Evolutionary conservation across 1,139 yeast species (phyloP).

Genomic region (Suhomyces taliae): DNA sequence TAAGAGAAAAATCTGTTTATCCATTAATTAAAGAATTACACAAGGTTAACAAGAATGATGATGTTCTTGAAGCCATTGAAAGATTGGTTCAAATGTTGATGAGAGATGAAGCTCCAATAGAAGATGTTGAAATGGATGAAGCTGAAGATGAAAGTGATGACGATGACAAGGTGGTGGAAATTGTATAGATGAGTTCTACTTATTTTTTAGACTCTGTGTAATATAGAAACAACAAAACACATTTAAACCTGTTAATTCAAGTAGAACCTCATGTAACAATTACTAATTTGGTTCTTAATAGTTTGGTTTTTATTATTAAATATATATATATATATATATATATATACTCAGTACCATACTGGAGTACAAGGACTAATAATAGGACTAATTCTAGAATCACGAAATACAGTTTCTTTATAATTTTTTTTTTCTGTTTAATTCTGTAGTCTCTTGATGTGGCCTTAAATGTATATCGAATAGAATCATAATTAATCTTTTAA

Average conservation of each 20-base stretch:
- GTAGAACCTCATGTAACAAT: too few relatives aligned
- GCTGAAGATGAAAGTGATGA: constrained; percentile 30
- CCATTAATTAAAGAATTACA: constrained; percentile 84
- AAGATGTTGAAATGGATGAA: constrained; percentile 22
- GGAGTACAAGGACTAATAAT: too few relatives aligned
- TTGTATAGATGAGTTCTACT: constrained; percentile 30
- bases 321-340: not conserved
- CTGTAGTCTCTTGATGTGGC: too few relatives aligned
- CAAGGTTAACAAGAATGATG: constrained; percentile 60
- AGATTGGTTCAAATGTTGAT: constrained; percentile 80
- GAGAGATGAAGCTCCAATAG: constrained; percentile 75
- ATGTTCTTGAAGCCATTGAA: constrained; percentile 67
- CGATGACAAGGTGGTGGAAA: constrained; percentile 52
- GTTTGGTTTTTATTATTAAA: too few relatives aligned
- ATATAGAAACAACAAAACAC: too few relatives aligned
- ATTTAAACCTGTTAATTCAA: too few relatives aligned
- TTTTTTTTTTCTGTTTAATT: too few relatives aligned
- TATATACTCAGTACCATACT: too few relatives aligned
- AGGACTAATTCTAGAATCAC: too few relatives aligned
- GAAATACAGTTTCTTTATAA: too few relatives aligned
- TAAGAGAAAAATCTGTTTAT: constrained; percentile 79
- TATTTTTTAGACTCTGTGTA: not conserved
- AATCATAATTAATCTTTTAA: constrained; percentile 40
- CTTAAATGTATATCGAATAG: too few relatives aligned
- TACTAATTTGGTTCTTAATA: too few relatives aligned